Base-by-base conservation (phyloP, 352 stramenopile genomes). In the Phytophthora fragariaefolia region DNA sequence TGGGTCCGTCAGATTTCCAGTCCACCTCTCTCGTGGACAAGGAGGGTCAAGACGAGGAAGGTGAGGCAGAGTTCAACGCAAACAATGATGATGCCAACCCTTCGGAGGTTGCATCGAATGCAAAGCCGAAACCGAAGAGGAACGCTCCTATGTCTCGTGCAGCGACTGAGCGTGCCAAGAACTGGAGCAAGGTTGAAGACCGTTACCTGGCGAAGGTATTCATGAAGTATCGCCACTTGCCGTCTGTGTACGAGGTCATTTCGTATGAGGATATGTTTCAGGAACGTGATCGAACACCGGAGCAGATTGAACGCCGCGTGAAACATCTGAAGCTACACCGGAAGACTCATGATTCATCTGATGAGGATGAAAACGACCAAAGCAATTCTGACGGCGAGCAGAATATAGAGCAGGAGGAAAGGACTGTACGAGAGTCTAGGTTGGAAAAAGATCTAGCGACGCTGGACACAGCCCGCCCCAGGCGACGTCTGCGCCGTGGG, bases 251-350 rank as follows among this genome's bases (percentile, higher is more conserved):
- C 58, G 88, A 96, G 52, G 87, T 95, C 23, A 90, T 96, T 64
- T 93, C 86, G 58, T 95, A 94, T 55, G 88, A 96, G 75, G 88
- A 96, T 47, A 94, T 96, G 86, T 95, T 96, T 47, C 88, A 96
- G 64, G 88, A 96, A 36, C 83, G 85, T 27, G 85, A 96, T 24
- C 83, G 88, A 48, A 95, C 88, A 0, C 62, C 86, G 6, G 83
- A 94, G 53, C 88, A 96, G 64, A 96, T 96, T 27, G 82, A 95
- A 57, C 86, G 85, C 7, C 88, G 88, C 48, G 85, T 94, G 7
- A 93, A 94, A 51, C 88, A 84, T 59, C 67, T 96, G 34, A 93
- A 92, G 59, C 69, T 95, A 28, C 82, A 93, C 43, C 76, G 79
- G n/a, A 77, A 80, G 60, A 92, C 77, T 0, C 73, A 92, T 52